A percentile compares a stretch with the other conserved stretches of the same genome.
Conservation (phyloP, 305 asterid genomes). For the Fraxinus greggii region DNA sequence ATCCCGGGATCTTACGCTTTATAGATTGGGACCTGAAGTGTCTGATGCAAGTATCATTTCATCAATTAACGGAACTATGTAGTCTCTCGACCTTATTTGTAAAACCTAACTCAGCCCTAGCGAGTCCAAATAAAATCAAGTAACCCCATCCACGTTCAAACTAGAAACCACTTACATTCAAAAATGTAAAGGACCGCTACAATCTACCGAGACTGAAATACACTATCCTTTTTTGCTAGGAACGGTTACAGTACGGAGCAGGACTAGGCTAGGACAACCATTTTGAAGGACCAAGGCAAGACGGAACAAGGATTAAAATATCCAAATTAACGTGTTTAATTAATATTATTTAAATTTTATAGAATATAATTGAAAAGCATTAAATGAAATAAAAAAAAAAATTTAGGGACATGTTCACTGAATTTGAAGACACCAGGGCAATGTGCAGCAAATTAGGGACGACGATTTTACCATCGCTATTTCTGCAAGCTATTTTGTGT, state of each 20-base stretch:
- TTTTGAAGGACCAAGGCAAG: no score
- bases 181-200: not conserved
- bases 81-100: not conserved
- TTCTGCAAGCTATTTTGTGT: not conserved
- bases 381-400: no score
- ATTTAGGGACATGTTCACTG: no score
- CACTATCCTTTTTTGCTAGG: not conserved
- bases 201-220: not conserved
- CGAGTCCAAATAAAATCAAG: not conserved
- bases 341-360: no score
- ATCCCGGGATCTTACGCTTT: no score
- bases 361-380: no score
- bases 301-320: no score
- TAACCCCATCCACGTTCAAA: not conserved
- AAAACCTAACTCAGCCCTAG: not conserved
- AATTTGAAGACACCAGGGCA: not conserved
- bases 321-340: no score
- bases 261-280: no score
- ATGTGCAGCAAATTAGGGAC: not conserved
- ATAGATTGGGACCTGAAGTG: no score
- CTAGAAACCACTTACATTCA: not conserved
- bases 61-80: not conserved
- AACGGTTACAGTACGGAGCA: no score
- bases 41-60: not conserved
- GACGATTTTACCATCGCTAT: not conserved